Base-by-base conservation (phyloP, 139 green algal species). In the Volvox africanus region DNA sequence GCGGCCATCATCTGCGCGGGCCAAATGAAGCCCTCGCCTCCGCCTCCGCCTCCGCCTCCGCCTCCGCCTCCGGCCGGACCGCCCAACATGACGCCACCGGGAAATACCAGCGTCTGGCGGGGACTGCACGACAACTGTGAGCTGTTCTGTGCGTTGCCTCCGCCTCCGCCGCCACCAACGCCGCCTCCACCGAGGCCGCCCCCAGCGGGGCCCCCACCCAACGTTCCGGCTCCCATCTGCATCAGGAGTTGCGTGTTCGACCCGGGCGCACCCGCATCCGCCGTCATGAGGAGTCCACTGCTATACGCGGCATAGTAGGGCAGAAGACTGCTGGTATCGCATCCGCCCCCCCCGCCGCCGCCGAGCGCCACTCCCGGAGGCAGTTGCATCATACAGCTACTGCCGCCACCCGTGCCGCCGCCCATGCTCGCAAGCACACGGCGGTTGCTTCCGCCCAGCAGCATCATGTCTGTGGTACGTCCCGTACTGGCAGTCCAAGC, bases 161-260 rank as follows among this genome's bases (percentile, higher is more conserved):
- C 75, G 75, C 30, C 78, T 35, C 16, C 20, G 18, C 11, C 36
- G 78, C 78, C 78, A 3, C 78, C 78, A 11, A 18, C 35, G 77
- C 77, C 77, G 35, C 77, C 73, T n/a, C n/a, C 12, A 80, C 6
- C 73, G 30, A 22, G 12, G 73, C 73, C 30, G 9, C 75, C 32
- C 32, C 75, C 78, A 35, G 24, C 32, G 33, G 32, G 33, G 3
- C 44, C 44, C 44, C 76, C 76, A 21, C 76, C 76, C 19, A 80
- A 80, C 30, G 26, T 30, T 21, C 76, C 76, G 18, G 32, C 30
- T 13, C 33, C 22, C 83, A 89, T 44, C 83, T 44, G 68, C 36
- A 62, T 61, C 28, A 89, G 85, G 37, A 88, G 82, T 32, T 88
- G 82, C 32, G 82, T 88, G 82, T 88, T 88, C 24, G 82, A 88